Evolutionary conservation across 441 rosid species (phyloP).

Genomic region (Sinapis alba): DNA sequence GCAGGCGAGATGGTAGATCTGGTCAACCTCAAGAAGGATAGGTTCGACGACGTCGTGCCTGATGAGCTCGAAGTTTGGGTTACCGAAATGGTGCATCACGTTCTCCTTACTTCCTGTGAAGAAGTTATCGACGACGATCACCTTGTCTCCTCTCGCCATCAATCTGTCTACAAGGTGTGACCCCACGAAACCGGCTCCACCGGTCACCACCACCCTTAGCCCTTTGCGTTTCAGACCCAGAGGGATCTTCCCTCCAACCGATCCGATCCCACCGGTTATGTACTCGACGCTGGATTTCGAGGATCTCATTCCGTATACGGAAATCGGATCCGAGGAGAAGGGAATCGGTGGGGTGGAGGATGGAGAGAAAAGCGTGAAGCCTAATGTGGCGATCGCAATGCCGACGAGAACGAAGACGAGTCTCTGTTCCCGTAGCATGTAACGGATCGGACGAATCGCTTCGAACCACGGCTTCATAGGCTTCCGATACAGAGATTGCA

Average conservation of each 20-base stretch:
- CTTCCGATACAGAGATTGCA: conserved; percentile 70
- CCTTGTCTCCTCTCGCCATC: conserved; percentile 85
- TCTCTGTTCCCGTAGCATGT: conserved; percentile 87
- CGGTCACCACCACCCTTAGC: conserved; percentile 80
- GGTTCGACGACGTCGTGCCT: conserved; percentile 96
- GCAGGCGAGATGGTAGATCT: conserved; percentile 95
- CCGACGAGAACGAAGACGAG: conserved; percentile 75
- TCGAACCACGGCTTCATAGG: conserved; percentile 73
- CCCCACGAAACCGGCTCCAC: conserved; percentile 96
- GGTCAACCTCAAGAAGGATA: conserved; percentile 83
- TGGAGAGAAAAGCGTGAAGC: conserved; percentile 59
- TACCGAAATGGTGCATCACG: conserved; percentile 91
- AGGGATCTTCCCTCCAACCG: conserved; percentile 68
- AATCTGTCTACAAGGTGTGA: conserved; percentile 93
- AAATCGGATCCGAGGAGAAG: conserved; percentile 27
- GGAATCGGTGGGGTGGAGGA: conserved; percentile 23
- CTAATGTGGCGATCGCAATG: conserved; percentile 74
- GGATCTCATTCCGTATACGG: conserved; percentile 35
- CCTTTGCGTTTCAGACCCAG: conserved; percentile 79
- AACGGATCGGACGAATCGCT: conserved; percentile 59
- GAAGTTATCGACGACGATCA: conserved; percentile 90
- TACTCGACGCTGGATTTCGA: conserved; percentile 29
- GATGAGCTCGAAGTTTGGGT: conserved; percentile 86
- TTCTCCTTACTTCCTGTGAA: conserved; percentile 93
- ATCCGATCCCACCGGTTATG: conserved; percentile 35